A percentile compares a stretch with the other conserved stretches of the same genome.
phyloP scores from a whole-genome alignment of 306 rosid species.

The Vigna trinervia region DNA sequence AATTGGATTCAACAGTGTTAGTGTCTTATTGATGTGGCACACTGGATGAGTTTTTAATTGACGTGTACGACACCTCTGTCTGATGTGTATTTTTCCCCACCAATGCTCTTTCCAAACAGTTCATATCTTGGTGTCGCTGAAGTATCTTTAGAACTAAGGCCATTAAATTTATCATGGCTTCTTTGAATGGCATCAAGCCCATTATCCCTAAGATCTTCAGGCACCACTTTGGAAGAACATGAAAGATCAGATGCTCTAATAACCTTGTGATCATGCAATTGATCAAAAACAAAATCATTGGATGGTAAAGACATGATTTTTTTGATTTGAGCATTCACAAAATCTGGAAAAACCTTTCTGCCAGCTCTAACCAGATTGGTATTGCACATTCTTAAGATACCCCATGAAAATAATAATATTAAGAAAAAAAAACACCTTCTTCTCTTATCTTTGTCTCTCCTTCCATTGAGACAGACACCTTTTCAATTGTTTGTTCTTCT shows the following conservation, averaged over 20 bases:
- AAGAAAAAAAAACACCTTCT: constrained; percentile 42
- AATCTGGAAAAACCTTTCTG: constrained; percentile 17
- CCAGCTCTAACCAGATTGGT: constrained; percentile 59
- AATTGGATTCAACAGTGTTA: too few species aligned
- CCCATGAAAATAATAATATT: not conserved
- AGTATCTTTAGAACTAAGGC: constrained; percentile 28
- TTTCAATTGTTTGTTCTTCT: constrained; percentile 32
- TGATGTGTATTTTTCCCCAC: too few species aligned
- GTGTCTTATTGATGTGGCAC: too few species aligned
- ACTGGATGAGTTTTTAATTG: too few species aligned
- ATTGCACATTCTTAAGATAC: constrained; percentile 43
- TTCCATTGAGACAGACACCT: constrained; percentile 42
- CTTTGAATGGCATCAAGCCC: constrained; percentile 53
- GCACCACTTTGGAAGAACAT: constrained; percentile 51
- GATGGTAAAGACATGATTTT: constrained; percentile 51
- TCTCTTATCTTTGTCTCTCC: constrained; percentile 46
- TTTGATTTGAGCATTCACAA: constrained; percentile 49
- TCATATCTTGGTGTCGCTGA: too few species aligned
- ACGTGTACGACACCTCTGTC: too few species aligned
- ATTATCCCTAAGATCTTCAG: constrained; percentile 29
- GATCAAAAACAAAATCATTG: constrained; percentile 48
- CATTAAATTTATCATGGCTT: constrained; percentile 51
- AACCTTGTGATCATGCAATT: constrained; percentile 49
- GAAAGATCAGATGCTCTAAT: constrained; percentile 49
- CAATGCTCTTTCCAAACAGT: too few species aligned